Evolutionary conservation across 1,139 yeast genomes (phyloP), one percentile per base, ranked within the genome.

Genomic region (Sugiyamaella japonica): DNA sequence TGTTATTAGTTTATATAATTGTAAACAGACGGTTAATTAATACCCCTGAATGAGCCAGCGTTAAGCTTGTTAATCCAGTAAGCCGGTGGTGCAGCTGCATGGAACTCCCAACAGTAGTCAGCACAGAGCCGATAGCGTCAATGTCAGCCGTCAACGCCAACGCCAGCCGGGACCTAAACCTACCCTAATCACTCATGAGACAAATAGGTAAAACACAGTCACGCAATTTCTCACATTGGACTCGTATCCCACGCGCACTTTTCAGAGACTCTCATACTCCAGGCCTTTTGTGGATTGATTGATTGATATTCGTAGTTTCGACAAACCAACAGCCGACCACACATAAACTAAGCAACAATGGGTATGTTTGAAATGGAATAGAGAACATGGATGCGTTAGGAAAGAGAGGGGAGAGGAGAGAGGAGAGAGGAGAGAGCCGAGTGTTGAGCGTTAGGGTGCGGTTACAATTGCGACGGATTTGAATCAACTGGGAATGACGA

Each of bases 321-420:
- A 29, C 51, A 31, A 47, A 39, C 51, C 44, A 34, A 34, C 34
- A 29, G 16, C 38, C 38, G 39, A 39, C 44, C 45, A 31, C 45
- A 41, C 51, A 48, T 48, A 39, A 48, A 48, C 12, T 48, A 48
- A 48, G 12, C 48, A 44, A 48, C 43, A 48, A 48, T 48, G 51
- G 51, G 51, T 48, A 48, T 39, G 51, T 48, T 48, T 34, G 41
- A 12, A 12, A 12, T 23, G 31, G 13, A 20, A 34, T 15, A 20
- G 29, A 31, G 38, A 28, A 34, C 3, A 17, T 7, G 42, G 17
- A 16, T 3, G 23, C 3, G 23, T 12, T 8, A 25, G 13, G 13
- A 13, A 34, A 13, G 46, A 13, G 10, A 20, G 31, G 38, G n/a
- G 13, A 3, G 47, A 15, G 15, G 25, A 28, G 16, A 31, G 17